phyloP scores from a whole-genome alignment of 1,284 basidiomycete genomes.

The Rhodotorula sp. region DNA sequence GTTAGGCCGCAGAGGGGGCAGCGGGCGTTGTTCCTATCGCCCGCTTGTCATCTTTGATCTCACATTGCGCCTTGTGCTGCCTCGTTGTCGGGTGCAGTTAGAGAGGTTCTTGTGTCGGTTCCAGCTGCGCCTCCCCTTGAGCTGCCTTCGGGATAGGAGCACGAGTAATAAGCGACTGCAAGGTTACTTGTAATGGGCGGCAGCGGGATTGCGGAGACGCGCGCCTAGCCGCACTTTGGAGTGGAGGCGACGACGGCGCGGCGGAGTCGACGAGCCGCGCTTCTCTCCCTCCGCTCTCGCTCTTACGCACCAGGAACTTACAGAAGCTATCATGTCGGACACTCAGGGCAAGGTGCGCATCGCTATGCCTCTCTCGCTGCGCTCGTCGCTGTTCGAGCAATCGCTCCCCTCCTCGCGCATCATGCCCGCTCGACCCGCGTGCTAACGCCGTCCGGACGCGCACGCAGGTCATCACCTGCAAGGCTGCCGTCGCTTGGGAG shows the following conservation, averaged over 20 bases:
- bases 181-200: too few relatives aligned
- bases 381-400: not conserved
- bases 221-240: not conserved
- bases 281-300: not conserved
- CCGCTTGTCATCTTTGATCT: too few relatives aligned
- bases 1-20: too few relatives aligned
- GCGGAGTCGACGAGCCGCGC: not conserved
- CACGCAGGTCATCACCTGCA: constrained; percentile 74
- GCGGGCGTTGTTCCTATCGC: too few relatives aligned
- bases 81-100: too few relatives aligned
- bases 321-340: constrained; percentile 40
- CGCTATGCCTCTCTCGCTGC: not conserved
- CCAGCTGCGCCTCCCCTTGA: too few relatives aligned
- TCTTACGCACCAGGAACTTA: not conserved
- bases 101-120: too few relatives aligned
- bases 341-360: constrained; percentile 48
- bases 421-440: not conserved
- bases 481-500: constrained; percentile 88
- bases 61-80: too few relatives aligned
- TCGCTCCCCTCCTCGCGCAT: not conserved
- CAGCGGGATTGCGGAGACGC: not conserved
- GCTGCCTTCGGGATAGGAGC: too few relatives aligned
- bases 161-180: too few relatives aligned
- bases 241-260: not conserved
- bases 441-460: not conserved